Percentiles rank a stretch among this genome's conserved stretches.
Evolutionary conservation across 176 grass and related monocot genomes (phyloP).

Genomic region (Aegilops tauschii): DNA sequence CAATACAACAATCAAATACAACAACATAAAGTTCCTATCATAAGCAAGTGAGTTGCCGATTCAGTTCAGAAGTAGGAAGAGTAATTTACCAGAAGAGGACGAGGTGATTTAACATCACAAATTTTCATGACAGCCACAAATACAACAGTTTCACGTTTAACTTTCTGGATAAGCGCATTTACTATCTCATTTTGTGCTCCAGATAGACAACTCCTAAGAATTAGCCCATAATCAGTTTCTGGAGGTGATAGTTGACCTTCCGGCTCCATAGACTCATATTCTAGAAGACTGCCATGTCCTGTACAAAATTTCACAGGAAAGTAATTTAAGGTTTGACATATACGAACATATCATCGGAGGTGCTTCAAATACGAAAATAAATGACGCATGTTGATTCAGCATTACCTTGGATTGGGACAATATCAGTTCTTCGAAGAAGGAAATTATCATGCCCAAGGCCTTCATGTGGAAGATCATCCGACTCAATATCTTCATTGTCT

Average conservation of each 20-base stretch:
- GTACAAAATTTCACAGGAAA: background rate
- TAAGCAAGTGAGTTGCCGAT: background rate
- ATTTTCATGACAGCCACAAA: background rate
- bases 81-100: conserved; percentile 12
- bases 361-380: background rate
- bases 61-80: background rate
- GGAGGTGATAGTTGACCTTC: background rate
- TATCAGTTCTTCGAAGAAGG: background rate
- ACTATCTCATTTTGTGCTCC: background rate
- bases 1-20: background rate
- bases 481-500: no score
- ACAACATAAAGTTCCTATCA: background rate
- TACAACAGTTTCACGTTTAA: background rate
- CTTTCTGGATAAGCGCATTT: background rate
- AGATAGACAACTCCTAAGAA: background rate
- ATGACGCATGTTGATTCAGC: background rate
- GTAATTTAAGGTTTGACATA: no score
- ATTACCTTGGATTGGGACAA: background rate
- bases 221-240: background rate
- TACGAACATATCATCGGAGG: background rate
- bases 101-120: background rate
- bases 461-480: background rate
- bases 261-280: background rate
- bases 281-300: background rate
- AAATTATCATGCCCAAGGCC: background rate